Conservation (phyloP, 768 basidiomycete species). For the Clitopilus passeckerianus region DNA sequence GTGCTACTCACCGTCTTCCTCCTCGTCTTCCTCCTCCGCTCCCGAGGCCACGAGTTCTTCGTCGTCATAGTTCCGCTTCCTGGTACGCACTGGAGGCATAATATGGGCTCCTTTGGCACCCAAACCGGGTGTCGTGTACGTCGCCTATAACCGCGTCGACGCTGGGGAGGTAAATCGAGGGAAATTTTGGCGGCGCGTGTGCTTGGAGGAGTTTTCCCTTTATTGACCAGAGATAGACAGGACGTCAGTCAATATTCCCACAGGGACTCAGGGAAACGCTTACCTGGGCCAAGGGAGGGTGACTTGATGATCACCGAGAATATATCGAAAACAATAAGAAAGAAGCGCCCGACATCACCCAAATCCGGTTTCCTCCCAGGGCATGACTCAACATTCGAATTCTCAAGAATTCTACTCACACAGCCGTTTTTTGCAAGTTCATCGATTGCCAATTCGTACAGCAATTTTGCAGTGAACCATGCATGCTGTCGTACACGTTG, state of each 20-base stretch:
- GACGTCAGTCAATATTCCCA: neutral
- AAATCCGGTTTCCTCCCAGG: neutral
- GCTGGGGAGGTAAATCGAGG: neutral
- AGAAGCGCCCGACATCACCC: neutral
- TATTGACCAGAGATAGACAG: neutral
- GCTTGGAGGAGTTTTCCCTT: neutral
- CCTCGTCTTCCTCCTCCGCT: neutral
- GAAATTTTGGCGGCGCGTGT: neutral
- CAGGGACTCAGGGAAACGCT: neutral
- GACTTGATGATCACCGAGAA: slow-evolving; percentile 1
- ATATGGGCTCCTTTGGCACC: neutral
- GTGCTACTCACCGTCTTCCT: slow-evolving; percentile 23
- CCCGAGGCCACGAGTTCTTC: neutral
- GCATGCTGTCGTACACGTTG: neutral
- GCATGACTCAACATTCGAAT: neutral
- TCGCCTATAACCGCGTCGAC: neutral
- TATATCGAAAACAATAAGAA: neutral
- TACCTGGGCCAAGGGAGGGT: neutral
- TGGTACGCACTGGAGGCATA: neutral
- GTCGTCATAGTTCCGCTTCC: neutral
- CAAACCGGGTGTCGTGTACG: neutral
- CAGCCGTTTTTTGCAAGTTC: neutral
- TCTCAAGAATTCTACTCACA: neutral
- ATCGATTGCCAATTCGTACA: neutral
- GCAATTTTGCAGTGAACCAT: neutral